Evolutionary conservation across 1,284 basidiomycete genomes (phyloP), one percentile per base, ranked within the genome.

Genomic region (Melampsora americana): DNA sequence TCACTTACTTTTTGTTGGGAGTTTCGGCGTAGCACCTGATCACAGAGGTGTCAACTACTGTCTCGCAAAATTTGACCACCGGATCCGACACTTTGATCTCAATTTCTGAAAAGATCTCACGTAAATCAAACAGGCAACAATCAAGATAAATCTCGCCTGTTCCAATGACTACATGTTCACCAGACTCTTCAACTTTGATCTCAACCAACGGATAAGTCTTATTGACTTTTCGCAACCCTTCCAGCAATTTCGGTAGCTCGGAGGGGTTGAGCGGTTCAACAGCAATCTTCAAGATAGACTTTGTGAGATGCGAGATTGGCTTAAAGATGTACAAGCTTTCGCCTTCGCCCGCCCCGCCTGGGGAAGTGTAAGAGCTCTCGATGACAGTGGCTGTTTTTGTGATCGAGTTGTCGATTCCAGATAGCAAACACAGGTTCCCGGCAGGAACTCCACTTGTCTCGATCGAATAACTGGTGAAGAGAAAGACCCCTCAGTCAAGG

Each of bases 81-180:
- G 96, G 96, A 85, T 99, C 96, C 42, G 94, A 97, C 18, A 99
- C 94, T 85, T 99, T 98, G 86, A 99, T 97, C 87, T 99, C 96
- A 80, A 99, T 97, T 85, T 99, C 96, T 62, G 92, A 89, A 85
- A 96, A 99, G 78, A 99, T 83, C 78, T 88, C 88, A 77, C 96
- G 87, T 78, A 99, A 85, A 84, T 99, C 96, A 82, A 99, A 95
- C 89, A 99, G 89, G 61, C 97, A 91, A 79, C 91, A 96, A 83
- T 99, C 96, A 80, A 99, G 86, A 84, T 96, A 98, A 66, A 99
- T 85, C 83, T 99, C 96, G 71, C 96, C 96, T 0, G 96, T 98
- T 64, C 96, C 96, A 78, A 99, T 89, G 70, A 99, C 85, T 75
- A 99, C 92, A 83, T 99, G 96, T 83, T 99, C 96, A 39, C 96